Evolutionary conservation across 2,329 filamentous ascomycete genomes (phyloP), one percentile per base, ranked within the genome.

Genomic region (Moelleriella libera): DNA sequence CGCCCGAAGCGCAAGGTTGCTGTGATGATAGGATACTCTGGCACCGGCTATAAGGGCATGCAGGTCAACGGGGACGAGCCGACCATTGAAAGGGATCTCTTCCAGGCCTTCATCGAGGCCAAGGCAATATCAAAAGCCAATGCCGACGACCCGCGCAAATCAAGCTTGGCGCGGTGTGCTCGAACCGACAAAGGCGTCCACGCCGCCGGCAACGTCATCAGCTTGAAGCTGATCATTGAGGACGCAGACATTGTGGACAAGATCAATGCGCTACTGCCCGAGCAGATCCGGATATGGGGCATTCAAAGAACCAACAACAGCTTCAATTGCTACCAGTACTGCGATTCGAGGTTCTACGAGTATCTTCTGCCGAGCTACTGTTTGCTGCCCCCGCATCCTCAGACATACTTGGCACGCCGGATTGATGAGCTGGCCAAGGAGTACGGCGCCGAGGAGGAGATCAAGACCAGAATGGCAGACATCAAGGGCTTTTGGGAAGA

Each of bases 161-260:
- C 88, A 2, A 89, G 88, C 46, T 77, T 98, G 44, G 86, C 95
- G 47, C 83, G 92, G 53, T 98, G 92, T 64, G 92, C 92, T 4
- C 78, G 92, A 53, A 98, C 92, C 0, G 92, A 98, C 68, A 98
- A 97, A 71, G 92, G 92, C 47, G 90, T 97, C 2, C 90, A 97
- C 63, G 90, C 90, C 1, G 90, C 90, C 1, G 92, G 90, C 46
- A 97, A 97, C 60, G 83, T 97, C 58, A 87, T 97, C 52, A 95
- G 88, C 32, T 65, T 97, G 58, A 98, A 98, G 69, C 73, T 98
- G 56, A 97, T 98, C 57, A 83, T 96, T 44, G 90, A 97, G 65
- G 90, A 97, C 49, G 75, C 80, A 9, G 81, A 94, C 52, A 79
- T 96, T 45, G 82, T 97, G 29, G 71, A 88, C 48, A 94, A 87